These are phyloP conservation scores for Penicillium thymicola DNA, from an alignment of 2,329 filamentous ascomycete species.

Conservation along the genomic window DNA sequence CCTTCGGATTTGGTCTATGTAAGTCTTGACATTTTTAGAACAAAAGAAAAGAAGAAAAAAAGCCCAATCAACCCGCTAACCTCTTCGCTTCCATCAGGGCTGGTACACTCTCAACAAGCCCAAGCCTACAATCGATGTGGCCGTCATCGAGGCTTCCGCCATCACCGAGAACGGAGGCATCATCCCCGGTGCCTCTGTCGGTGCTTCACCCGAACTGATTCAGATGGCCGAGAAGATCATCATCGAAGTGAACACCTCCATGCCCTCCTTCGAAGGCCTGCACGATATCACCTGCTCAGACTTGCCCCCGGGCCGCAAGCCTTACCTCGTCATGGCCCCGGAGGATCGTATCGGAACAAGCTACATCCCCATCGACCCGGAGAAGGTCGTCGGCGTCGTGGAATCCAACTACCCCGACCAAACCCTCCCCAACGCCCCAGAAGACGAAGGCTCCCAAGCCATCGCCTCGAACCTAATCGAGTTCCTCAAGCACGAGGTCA, in stretches of 20 bases:
- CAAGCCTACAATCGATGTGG: conserved; percentile 73
- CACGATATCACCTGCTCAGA: conserved; percentile 92
- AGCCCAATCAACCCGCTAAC: conserved; percentile 7
- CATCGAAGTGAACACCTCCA: conserved; percentile 85
- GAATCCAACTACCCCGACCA: conserved; percentile 81
- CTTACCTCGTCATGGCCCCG: conserved; percentile 78
- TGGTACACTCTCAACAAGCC: conserved; percentile 80
- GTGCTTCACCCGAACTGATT: conserved; percentile 78
- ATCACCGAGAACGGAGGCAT: conserved; percentile 88
- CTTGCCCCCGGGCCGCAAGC: conserved; percentile 74
- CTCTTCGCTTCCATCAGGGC: conserved; percentile 47
- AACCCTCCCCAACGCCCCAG: conserved; percentile 70
- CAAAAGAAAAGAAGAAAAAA: neutral
- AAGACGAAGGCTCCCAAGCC: conserved; percentile 67
- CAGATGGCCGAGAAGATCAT: conserved; percentile 93
- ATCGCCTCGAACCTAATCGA: conserved; percentile 82
- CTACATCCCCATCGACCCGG: conserved; percentile 78
- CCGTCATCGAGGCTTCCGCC: conserved; percentile 78
- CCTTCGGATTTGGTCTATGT: conserved; percentile 80
- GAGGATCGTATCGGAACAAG: conserved; percentile 83
- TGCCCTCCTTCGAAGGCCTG: conserved; percentile 79
- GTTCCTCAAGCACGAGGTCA: conserved; percentile 81
- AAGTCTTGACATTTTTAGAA: conserved; percentile 23
- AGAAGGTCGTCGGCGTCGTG: conserved; percentile 79
- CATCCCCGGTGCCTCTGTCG: conserved; percentile 80